Base-by-base conservation (phyloP, 257 asterid genomes). In the Osmanthus fragrans region DNA sequence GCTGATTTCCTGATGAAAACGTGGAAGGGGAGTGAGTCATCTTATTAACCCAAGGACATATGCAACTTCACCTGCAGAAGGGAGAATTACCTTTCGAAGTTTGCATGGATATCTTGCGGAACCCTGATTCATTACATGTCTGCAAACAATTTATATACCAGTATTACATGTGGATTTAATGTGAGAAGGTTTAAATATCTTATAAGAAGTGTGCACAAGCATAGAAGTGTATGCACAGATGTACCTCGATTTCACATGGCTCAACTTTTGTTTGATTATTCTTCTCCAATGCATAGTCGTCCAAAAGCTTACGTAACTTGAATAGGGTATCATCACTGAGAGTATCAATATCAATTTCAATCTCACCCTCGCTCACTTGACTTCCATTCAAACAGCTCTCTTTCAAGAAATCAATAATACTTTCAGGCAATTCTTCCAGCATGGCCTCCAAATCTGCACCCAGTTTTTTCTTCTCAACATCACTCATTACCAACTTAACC, bases 341-440 rank as follows among this genome's bases (percentile, higher is more conserved):
- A 16, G 89, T 80, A 16, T 90, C 97, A 79, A 94, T 80, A 80
- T 94, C 98, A 71, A 95, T 87, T 86, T 94, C 99, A 72, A 94
- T 92, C 91, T 92, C 97, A 68, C 90, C 97, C 73, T 92, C 98
- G 25, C 79, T 80, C 36, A 80, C 88, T 83, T 91, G 87, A 83
- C 82, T 81, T 72, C 87, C 74, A 75, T 80, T 85, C 39, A 78
- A 69, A 79, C 91, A 77, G 82, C 86, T 85, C 82, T 83, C 88
- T 77, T 86, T 90, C 85, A 92, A 71, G 82, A 92, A 95, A 68
- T 85, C 90, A 65, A 92, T 77, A 56, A 91, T 90, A 80, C 76
- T 83, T 58, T 91, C 97, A 63, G 99, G 99, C 75, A 92, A 81
- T 29, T 92, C 97, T 19, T 85, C 87, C 66, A 90, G 58, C 30